Base-by-base conservation (phyloP, 345 rosid species). In the Linum lewisii region DNA sequence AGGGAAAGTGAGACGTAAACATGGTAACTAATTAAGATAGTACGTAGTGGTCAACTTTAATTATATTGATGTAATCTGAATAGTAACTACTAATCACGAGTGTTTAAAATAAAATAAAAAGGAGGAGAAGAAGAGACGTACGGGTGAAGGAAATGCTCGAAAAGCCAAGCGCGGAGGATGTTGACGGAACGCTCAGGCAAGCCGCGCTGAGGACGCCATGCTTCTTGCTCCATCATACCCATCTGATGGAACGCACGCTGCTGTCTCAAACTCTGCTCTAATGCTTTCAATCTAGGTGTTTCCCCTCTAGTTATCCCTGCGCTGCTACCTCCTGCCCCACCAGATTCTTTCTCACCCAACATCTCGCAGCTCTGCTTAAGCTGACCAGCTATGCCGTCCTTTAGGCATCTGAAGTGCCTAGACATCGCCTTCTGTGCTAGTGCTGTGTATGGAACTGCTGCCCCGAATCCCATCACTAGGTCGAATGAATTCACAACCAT, bases 361-460 rank as follows among this genome's bases (percentile, higher is more conserved):
- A 85, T 34, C 71, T 93, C 97, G 21, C 91, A 86, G 38, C 84
- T 84, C 65, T 82, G 84, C 76, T 74, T 88, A 69, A 88, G 66
- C 53, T 86, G 91, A 2, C 82, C 82, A 4, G 78, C 70, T 13
- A 93, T 77, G 1, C 95, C 93, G 23, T 93, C 99, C 56, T 87
- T 93, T 20, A 93, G 80, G 37, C 99, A 93, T 63, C 99, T 65
- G 65, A 93, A 93, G 72, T 93, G 97, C 61, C 99, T 71, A 0
- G 99, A 93, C 99, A 93, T 93, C 22, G 99, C 99, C 77, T 93
- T 88, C 73, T 88, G 99, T 7, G 97, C 99, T 2, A 93, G 81
- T 5, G 91, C 86, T 0, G 99, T 93, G 82, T 93, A 93, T 0
- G 97, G 95, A 13, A 86, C 82, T 0, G 97, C 95, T 0, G 97